These are phyloP conservation scores for Cucumis sativus DNA, from an alignment of 306 rosid genomes.

Conservation along the genomic window Cucumber_9930_V3 NC_026657.2:35630501-35631000, in stretches of 20 bases:
- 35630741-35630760: not conserved
- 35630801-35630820: not conserved
- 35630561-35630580: constrained; percentile 31
- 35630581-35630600: constrained; percentile 33
- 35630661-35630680: not conserved
- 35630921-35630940: not conserved
- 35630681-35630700: not conserved
- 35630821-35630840: not conserved
- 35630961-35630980: not conserved
- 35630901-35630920: not conserved
- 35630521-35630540: not conserved
- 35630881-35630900: not conserved
- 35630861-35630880: not conserved
- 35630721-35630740: not conserved
- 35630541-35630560: constrained; percentile 12
- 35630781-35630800: not conserved
- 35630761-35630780: not conserved
- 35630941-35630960: not conserved
- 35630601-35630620: constrained; percentile 33
- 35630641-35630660: constrained; percentile 4
- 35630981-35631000: not conserved
- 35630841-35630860: not conserved
- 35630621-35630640: constrained; percentile 13
- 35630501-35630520: constrained; percentile 9
- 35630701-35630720: not conserved